Percentiles rank a stretch among this genome's conserved stretches.
Conservation (phyloP, 768 basidiomycete species). For the Kwoniella bestiolae region DNA sequence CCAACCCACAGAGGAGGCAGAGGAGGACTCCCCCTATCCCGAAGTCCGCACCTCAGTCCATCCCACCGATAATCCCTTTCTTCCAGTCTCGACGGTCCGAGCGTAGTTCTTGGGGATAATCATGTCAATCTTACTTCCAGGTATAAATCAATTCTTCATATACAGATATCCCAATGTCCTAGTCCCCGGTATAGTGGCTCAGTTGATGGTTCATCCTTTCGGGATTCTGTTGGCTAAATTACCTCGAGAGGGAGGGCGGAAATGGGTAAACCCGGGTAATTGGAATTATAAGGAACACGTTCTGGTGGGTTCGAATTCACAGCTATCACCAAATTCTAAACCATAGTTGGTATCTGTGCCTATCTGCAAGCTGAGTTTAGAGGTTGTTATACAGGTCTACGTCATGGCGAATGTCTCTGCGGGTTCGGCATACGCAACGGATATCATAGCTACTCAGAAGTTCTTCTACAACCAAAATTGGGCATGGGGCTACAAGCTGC, state of each 20-base stretch:
- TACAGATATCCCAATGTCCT: constrained; percentile 63
- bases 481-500: constrained; percentile 38
- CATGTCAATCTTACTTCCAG: constrained; percentile 61
- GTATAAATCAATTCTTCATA: constrained; percentile 65
- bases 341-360: too few relatives aligned
- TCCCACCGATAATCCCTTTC: constrained; percentile 33
- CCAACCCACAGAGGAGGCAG: not conserved
- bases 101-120: constrained; percentile 35
- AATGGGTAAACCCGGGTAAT: constrained; percentile 77
- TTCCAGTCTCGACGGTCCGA: constrained; percentile 39
- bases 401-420: constrained; percentile 57
- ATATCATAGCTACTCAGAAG: constrained; percentile 44
- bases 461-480: constrained; percentile 47
- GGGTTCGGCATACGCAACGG: constrained; percentile 42
- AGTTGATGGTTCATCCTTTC: constrained; percentile 72
- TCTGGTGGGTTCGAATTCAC: constrained; percentile 73
- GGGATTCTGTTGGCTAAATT: constrained; percentile 62
- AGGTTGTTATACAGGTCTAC: constrained; percentile 40
- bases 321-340: too few relatives aligned
- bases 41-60: constrained; percentile 73
- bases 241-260: constrained; percentile 59
- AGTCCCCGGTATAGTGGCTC: constrained; percentile 72
- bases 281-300: constrained; percentile 92
- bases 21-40: constrained; percentile 73
- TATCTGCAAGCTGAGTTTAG: too few relatives aligned